phyloP scores from a whole-genome alignment of 2,329 filamentous ascomycete species.

The Botrytis galanthina region DNA sequence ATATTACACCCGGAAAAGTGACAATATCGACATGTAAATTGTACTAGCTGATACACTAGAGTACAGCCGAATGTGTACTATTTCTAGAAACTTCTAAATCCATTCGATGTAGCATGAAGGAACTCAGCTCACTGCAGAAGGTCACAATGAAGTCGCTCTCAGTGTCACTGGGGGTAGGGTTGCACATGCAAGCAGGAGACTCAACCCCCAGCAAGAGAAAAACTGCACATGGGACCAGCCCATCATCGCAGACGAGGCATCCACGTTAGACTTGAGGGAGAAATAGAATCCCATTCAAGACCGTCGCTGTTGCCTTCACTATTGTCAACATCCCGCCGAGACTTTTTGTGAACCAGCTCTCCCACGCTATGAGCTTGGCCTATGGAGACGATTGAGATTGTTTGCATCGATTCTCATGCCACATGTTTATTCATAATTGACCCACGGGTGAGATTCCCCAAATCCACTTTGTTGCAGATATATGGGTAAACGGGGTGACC shows the following conservation, averaged over 20 bases:
- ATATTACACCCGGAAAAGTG: not conserved
- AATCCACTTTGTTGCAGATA: not conserved
- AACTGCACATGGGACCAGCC: not conserved
- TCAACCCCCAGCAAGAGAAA: not conserved
- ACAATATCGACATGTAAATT: not conserved
- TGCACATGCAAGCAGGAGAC: not conserved
- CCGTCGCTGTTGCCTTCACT: not conserved
- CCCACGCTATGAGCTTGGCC: not conserved
- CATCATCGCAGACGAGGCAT: not conserved
- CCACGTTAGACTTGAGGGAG: not conserved
- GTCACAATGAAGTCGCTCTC: slow-evolving; percentile 4
- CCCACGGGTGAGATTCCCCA: not conserved
- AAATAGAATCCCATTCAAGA: not conserved
- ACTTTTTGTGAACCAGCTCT: not conserved
- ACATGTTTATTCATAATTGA: not conserved
- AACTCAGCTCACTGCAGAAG: not conserved
- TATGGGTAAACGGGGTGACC: not conserved
- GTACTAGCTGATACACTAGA: slow-evolving; percentile 8
- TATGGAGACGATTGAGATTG: not conserved
- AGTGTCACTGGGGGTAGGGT: not conserved
- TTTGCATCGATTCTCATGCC: not conserved
- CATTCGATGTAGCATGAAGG: not conserved
- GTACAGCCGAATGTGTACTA: not conserved
- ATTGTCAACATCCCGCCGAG: not conserved
- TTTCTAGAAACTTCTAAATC: slow-evolving; percentile 13